Conservation (phyloP, 2,329 filamentous ascomycete genomes). For the Seiridium cupressi region DNA sequence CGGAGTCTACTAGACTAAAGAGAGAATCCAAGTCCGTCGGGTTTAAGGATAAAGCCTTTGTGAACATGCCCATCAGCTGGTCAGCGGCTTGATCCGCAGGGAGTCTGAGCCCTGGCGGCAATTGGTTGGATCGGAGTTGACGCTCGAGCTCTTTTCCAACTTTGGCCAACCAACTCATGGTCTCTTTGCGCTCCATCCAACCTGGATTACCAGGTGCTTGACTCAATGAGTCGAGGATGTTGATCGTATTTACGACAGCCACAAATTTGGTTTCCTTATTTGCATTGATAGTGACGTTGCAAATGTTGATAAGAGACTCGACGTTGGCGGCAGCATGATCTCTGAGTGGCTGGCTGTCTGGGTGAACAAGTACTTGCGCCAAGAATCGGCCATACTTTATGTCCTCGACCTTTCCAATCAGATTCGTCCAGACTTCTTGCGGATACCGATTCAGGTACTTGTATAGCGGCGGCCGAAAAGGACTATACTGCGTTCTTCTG, state of each 20-base stretch:
- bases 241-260: conserved; percentile 82
- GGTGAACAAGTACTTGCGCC: conserved; percentile 77
- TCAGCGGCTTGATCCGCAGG: conserved; percentile 87
- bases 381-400: conserved; percentile 88
- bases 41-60: conserved; percentile 72
- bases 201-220: conserved; percentile 60
- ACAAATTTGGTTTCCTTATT: conserved; percentile 67
- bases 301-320: conserved; percentile 67
- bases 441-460: conserved; percentile 93
- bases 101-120: conserved; percentile 73
- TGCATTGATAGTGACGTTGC: conserved; percentile 60
- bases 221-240: conserved; percentile 77
- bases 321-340: conserved; percentile 73
- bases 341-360: conserved; percentile 71
- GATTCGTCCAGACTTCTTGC: conserved; percentile 79
- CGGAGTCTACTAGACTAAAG: conserved; percentile 78
- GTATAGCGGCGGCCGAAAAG: conserved; percentile 86
- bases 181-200: conserved; percentile 71
- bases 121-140: conserved; percentile 66
- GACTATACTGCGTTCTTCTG: conserved; percentile 83
- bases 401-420: conserved; percentile 78
- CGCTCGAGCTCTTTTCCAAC: conserved; percentile 77
- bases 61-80: conserved; percentile 82
- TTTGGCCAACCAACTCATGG: conserved; percentile 57
- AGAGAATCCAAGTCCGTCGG: conserved; percentile 79